Percentiles rank a stretch among this genome's conserved stretches.
Conservation (phyloP, 2,329 filamentous ascomycete species). For the Apiospora rasikravindrae region DNA sequence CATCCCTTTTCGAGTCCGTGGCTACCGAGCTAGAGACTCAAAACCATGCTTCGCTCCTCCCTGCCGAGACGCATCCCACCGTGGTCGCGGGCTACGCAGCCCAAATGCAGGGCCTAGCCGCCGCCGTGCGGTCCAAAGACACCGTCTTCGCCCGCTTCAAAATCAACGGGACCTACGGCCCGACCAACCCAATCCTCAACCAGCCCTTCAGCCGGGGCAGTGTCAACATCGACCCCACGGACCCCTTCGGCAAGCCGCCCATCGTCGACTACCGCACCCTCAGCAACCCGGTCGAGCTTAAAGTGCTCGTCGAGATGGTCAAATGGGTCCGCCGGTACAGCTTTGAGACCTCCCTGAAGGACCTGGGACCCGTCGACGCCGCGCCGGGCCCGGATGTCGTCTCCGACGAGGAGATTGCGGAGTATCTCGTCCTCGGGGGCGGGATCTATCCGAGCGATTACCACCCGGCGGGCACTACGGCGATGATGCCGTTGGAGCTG, state of each 20-base stretch:
- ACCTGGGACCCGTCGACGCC: constrained; percentile 40
- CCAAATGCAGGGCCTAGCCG: constrained; percentile 11
- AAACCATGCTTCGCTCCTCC: constrained; percentile 40
- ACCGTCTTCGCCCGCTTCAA: constrained; percentile 19
- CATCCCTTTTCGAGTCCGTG: constrained; percentile 37
- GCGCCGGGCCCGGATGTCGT: constrained; percentile 38
- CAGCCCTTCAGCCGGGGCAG: constrained; percentile 44
- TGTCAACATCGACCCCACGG: constrained; percentile 45
- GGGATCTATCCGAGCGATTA: constrained; percentile 29
- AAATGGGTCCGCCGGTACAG: constrained; percentile 44
- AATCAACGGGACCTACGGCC: constrained; percentile 6
- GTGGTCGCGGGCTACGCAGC: constrained; percentile 44
- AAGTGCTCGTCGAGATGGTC: constrained; percentile 44
- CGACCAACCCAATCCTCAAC: constrained; percentile 32
- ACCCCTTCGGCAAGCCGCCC: constrained; percentile 42
- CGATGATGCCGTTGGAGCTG: constrained; percentile 45
- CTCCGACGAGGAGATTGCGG: constrained; percentile 40
- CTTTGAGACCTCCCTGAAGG: constrained; percentile 43
- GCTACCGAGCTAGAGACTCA: constrained; percentile 40
- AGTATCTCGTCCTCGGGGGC: neutral
- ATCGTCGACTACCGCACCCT: constrained; percentile 46
- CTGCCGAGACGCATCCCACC: constrained; percentile 38
- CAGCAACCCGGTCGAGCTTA: constrained; percentile 45
- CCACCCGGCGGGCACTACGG: constrained; percentile 45
- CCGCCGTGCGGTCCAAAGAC: neutral